Base-by-base conservation (phyloP, 2,329 filamentous ascomycete species). In the Apiospora kogelbergensis region DNA sequence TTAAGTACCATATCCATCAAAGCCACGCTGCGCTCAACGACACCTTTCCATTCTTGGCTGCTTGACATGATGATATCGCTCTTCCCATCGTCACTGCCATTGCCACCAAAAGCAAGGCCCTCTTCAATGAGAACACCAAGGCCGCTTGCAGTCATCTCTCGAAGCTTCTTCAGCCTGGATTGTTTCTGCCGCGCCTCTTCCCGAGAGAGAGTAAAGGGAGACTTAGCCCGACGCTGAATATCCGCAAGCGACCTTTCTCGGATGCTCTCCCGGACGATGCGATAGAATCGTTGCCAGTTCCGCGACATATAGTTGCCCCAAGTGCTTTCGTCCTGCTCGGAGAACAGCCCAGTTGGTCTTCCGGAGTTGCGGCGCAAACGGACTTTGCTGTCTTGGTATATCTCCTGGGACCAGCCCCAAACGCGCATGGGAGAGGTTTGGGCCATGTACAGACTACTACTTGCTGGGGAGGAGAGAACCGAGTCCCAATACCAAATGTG, bases 401-500 rank as follows among this genome's bases (percentile, higher is more conserved):
- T 87, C 63, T 92, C 90, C 75, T 86, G 87, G 9, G 88, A 84
- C 88, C 92, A 94, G 3, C 84, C 82, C 89, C 90, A 95, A 42
- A 97, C 79, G 22, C 93, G 87, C 48, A 91, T 75, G 0, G 96
- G 96, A 0, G 91, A 93, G 0, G 91, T 97, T 79, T 99, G 96
- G 10, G 97, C 81, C 17, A 93, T 91, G 80, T 98, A 98, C 3
- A 98, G 78, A 41, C 90, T 91, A 72, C 93, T 95, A 76, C 91
- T 93, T 65, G 89, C 86, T 73, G 93, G 91, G 0, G 93, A 97
- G 11, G 89, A 88, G 40, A 97, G 82, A 1, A 98, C 88, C 73
- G 96, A 92, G 76, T 97, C 93, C 96, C 96, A 99, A 79, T 98
- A 98, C 89, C 92, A 95, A 30, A 97, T 91, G 74, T 97, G 94